Percentiles rank a stretch among this genome's conserved stretches.
phyloP scores from a whole-genome alignment of 163 green algal genomes.

The Prototheca cutis region DNA sequence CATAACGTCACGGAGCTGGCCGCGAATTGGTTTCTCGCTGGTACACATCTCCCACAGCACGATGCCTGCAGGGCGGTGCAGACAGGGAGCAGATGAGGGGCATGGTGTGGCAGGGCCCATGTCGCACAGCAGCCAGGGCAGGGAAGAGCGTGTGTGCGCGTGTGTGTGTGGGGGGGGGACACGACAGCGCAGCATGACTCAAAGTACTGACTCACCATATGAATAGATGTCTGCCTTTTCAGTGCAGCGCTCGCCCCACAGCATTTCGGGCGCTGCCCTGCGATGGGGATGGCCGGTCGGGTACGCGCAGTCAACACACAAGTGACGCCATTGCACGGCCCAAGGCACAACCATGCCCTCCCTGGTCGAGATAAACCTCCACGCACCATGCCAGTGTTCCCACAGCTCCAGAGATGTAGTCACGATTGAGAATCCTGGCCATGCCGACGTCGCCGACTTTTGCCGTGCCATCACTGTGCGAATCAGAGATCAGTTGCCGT shows the following conservation, averaged over 20 bases:
- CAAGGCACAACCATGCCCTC: no score
- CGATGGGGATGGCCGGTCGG: background rate
- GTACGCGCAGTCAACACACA: background rate
- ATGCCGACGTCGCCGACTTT: slow-evolving; percentile 45
- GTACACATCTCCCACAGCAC: slow-evolving; percentile 30
- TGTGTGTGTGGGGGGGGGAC: no score
- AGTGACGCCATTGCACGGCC: no score
- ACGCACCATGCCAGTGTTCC: slow-evolving; percentile 23
- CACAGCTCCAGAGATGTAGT: slow-evolving; percentile 18
- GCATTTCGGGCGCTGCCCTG: slow-evolving; percentile 24
- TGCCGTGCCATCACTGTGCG: slow-evolving; percentile 25
- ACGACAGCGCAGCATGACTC: no score
- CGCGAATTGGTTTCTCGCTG: slow-evolving; percentile 13
- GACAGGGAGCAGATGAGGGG: no score
- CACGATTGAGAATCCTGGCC: slow-evolving; percentile 13
- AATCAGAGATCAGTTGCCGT: no score
- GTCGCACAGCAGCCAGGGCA: no score
- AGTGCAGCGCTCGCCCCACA: slow-evolving; percentile 20
- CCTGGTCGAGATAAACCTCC: no score
- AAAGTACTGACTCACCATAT: slow-evolving; percentile 6
- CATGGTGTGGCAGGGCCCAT: no score
- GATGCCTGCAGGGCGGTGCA: slow-evolving; percentile 12
- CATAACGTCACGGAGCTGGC: slow-evolving; percentile 15
- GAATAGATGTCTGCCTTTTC: slow-evolving; percentile 22
- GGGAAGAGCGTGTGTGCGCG: no score